Conservation (phyloP, 1,139 yeast species). For the Blastobotrys serpentis region DNA sequence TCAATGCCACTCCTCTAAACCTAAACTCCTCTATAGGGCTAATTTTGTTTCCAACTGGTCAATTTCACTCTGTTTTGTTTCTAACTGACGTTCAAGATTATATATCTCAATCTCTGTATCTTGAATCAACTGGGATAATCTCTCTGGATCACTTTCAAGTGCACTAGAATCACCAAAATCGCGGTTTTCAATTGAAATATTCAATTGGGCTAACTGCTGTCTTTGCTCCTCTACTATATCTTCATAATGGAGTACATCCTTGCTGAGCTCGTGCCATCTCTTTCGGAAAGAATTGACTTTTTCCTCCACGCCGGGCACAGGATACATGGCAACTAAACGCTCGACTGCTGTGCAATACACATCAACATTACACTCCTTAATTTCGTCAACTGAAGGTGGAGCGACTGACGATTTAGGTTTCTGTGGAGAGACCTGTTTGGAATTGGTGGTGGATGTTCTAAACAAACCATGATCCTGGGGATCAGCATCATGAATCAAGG, state of each 20-base stretch:
- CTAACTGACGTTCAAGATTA: slow-evolving; percentile 32
- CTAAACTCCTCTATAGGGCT: too few relatives aligned
- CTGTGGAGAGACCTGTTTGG: slow-evolving; percentile 19
- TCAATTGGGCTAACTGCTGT: slow-evolving; percentile 24
- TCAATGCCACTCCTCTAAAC: too few relatives aligned
- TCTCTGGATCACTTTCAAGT: slow-evolving; percentile 20
- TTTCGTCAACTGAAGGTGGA: slow-evolving; percentile 21
- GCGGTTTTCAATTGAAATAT: slow-evolving; percentile 21
- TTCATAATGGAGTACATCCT: slow-evolving; percentile 35
- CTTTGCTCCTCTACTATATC: slow-evolving; percentile 37
- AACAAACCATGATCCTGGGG: slow-evolving; percentile 53
- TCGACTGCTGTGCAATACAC: slow-evolving; percentile 36
- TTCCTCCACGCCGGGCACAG: slow-evolving; percentile 34
- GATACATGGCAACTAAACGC: slow-evolving; percentile 34
- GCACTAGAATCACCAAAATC: slow-evolving; percentile 19
- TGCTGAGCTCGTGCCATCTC: slow-evolving; percentile 28
- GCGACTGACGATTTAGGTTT: slow-evolving; percentile 10
- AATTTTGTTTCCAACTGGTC: slow-evolving; percentile 16
- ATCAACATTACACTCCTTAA: slow-evolving; percentile 35
- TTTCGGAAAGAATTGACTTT: slow-evolving; percentile 28
- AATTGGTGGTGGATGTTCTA: slow-evolving; percentile 23
- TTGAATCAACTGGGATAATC: slow-evolving; percentile 24
- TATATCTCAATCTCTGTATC: slow-evolving; percentile 36
- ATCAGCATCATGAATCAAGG: slow-evolving; percentile 61
- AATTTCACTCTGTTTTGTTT: slow-evolving; percentile 15